These are phyloP conservation scores for Diaporthe nobilis DNA, from an alignment of 2,329 filamentous ascomycete species.

Conservation along the genomic window DNA sequence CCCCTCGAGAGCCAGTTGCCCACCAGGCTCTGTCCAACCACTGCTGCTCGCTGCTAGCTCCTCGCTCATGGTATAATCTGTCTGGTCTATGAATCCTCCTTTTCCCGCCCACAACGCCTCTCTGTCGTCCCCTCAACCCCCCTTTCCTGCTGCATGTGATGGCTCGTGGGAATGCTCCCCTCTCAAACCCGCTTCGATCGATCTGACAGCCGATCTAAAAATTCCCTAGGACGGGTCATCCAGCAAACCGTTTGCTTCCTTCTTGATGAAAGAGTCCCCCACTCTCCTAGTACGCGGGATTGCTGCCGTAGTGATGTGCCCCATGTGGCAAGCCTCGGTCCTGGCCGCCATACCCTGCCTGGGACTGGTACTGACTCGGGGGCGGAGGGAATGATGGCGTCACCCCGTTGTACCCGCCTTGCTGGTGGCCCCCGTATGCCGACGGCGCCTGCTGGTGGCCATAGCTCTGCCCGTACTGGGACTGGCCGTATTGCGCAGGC, in stretches of 20 bases:
- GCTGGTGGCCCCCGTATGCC: constrained; percentile 38
- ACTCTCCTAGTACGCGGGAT: constrained; percentile 35
- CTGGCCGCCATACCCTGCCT: constrained; percentile 41
- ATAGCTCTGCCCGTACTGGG: constrained; percentile 39
- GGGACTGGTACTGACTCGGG: constrained; percentile 46
- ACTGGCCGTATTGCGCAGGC: constrained; percentile 40
- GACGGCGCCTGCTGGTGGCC: constrained; percentile 35
- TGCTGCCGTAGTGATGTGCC: constrained; percentile 38
- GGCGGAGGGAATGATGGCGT: constrained; percentile 45
- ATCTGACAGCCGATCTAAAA: not conserved
- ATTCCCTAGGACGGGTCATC: not conserved
- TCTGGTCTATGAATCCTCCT: constrained; percentile 13
- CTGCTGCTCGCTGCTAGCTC: not conserved
- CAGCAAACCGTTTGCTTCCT: not conserved
- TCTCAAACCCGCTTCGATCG: not conserved
- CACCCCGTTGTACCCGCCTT: constrained; percentile 44
- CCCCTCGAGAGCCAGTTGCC: not conserved
- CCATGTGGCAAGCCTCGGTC: constrained; percentile 26
- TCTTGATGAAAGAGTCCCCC: not conserved
- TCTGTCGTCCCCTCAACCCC: not conserved
- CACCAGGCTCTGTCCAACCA: constrained; percentile 6
- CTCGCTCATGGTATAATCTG: constrained; percentile 27
- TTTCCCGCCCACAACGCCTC: not conserved
- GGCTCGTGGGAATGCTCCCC: not conserved
- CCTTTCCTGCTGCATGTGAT: not conserved